A percentile compares a stretch with the other conserved stretches of the same genome.
Conservation (phyloP, 1,284 basidiomycete species). For the Pseudozyma hubeiensis region DNA sequence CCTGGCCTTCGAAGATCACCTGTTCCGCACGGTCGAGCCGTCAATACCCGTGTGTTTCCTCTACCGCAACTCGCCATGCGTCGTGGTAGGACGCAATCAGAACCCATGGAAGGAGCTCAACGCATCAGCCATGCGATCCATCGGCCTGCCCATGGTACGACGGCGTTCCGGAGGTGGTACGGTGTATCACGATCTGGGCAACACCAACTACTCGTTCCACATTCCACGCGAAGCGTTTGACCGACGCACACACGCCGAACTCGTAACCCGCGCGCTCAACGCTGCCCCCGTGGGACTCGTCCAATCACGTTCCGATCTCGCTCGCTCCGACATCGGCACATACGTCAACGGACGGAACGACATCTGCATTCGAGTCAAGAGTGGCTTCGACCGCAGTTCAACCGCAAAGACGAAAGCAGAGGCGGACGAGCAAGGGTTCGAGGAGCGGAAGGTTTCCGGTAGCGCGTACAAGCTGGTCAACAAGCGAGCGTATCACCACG, state of each 20-base stretch:
- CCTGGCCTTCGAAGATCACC: conserved; percentile 83
- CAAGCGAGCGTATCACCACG: conserved; percentile 93
- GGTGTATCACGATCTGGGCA: conserved; percentile 95
- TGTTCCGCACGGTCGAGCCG: conserved; percentile 33
- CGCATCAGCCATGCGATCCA: conserved; percentile 72
- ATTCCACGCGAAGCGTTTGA: conserved; percentile 84
- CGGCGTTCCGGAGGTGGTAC: conserved; percentile 95
- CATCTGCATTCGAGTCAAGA: conserved; percentile 67
- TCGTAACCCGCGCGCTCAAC: conserved; percentile 83
- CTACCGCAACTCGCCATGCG: conserved; percentile 89
- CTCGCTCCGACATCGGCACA: conserved; percentile 28
- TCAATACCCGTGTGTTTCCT: conserved; percentile 76
- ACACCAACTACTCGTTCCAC: conserved; percentile 97
- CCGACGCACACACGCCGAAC: conserved; percentile 80
- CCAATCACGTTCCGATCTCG: conserved; percentile 7
- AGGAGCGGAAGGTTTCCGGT: conserved; percentile 82
- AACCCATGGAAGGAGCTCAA: conserved; percentile 99
- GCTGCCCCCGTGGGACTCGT: conserved; percentile 66
- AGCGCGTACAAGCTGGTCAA: conserved; percentile 97
- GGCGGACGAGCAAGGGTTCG: conserved; percentile 18
- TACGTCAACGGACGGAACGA: conserved; percentile 91
- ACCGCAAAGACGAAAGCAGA: conserved; percentile 13
- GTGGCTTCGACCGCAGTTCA: conserved; percentile 77
- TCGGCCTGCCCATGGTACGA: conserved; percentile 82
- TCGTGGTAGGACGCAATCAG: conserved; percentile 95